A percentile compares a stretch with the other conserved stretches of the same genome.
Evolutionary conservation across 805 yeast species (phyloP).

Genomic region (Naumovozyma dairenensis): DNA sequence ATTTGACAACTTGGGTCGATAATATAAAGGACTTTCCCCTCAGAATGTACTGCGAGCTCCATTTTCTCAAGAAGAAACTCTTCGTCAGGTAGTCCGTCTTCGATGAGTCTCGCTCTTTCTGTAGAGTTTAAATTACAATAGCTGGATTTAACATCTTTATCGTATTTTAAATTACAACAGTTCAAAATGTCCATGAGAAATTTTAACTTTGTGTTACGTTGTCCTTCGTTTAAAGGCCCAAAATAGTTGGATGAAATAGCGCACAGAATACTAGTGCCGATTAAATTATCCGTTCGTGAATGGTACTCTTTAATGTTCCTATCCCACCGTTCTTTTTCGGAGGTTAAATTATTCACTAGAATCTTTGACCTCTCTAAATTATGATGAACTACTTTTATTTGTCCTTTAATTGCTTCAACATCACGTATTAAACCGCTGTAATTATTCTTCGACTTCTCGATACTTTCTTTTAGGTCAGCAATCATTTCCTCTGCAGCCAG

Average conservation of each 20-base stretch:
- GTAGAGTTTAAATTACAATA: conserved; percentile 33
- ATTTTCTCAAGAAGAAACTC: conserved; percentile 56
- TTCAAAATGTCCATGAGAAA: conserved; percentile 32
- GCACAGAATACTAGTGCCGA: conserved; percentile 58
- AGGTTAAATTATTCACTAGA: conserved; percentile 52
- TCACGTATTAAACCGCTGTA: conserved; percentile 74
- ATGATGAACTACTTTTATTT: conserved; percentile 50
- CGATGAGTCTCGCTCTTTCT: conserved; percentile 42
- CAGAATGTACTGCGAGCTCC: conserved; percentile 35
- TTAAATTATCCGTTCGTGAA: conserved; percentile 34
- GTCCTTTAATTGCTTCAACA: conserved; percentile 61
- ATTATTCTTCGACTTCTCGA: conserved; percentile 53
- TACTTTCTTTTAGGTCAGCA: conserved; percentile 55
- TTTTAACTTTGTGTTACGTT: conserved; percentile 31
- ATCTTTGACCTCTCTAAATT: conserved; percentile 54
- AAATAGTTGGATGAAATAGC: conserved; percentile 54
- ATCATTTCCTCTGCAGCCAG: conserved; percentile 78
- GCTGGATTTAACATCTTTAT: conserved; percentile 27
- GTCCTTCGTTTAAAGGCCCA: conserved; percentile 46
- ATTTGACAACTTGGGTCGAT: conserved; percentile 62
- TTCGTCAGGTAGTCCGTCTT: conserved; percentile 46
- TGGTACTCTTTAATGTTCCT: conserved; percentile 43
- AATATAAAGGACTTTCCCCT: conserved; percentile 41
- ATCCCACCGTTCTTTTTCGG: conserved; percentile 73
- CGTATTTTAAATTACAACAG: conserved; percentile 32